Percentiles rank a stretch among this genome's conserved stretches.
These are phyloP conservation scores for Aspergillus neoniger DNA, from an alignment of 2,329 filamentous ascomycete species.

Conservation along the genomic window DNA sequence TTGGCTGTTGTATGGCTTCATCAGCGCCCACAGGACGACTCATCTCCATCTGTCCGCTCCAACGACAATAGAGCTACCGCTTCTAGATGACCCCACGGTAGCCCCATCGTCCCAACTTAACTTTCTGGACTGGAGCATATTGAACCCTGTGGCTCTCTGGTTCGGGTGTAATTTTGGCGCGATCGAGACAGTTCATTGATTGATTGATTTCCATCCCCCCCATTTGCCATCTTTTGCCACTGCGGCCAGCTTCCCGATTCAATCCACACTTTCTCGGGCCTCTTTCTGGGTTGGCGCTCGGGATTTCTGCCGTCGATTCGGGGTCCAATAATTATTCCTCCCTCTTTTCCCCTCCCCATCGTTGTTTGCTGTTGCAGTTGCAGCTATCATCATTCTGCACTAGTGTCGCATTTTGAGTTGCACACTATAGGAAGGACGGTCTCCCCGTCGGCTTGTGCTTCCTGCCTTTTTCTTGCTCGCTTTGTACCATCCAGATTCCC, in stretches of 20 bases:
- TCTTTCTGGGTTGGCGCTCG: slow-evolving; percentile 2
- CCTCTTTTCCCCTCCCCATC: not conserved
- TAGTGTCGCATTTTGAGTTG: slow-evolving; percentile 1
- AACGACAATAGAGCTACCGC: slow-evolving; percentile 13
- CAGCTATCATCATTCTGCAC: slow-evolving; percentile 1
- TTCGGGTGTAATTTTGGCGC: not conserved
- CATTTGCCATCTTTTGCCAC: slow-evolving; percentile 6
- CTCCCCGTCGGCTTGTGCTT: slow-evolving; percentile 10
- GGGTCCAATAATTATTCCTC: slow-evolving; percentile 2
- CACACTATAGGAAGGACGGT: slow-evolving; percentile 4
- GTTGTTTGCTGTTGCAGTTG: not conserved
- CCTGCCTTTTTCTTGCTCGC: slow-evolving; percentile 2
- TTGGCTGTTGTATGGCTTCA: slow-evolving; percentile 16
- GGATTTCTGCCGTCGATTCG: slow-evolving; percentile 10
- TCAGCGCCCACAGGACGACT: slow-evolving; percentile 9
- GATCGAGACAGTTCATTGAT: not conserved
- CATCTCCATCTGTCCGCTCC: slow-evolving; percentile 14
- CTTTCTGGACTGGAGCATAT: slow-evolving; percentile 9
- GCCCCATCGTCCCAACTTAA: slow-evolving; percentile 16
- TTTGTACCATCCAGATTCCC: not conserved
- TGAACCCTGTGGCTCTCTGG: not conserved
- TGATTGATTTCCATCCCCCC: not conserved
- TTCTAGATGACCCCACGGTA: slow-evolving; percentile 13
- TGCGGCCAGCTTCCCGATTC: slow-evolving; percentile 4
- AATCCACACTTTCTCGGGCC: not conserved